Base-by-base conservation (phyloP, 345 rosid species). In the Linum tenue region DNA sequence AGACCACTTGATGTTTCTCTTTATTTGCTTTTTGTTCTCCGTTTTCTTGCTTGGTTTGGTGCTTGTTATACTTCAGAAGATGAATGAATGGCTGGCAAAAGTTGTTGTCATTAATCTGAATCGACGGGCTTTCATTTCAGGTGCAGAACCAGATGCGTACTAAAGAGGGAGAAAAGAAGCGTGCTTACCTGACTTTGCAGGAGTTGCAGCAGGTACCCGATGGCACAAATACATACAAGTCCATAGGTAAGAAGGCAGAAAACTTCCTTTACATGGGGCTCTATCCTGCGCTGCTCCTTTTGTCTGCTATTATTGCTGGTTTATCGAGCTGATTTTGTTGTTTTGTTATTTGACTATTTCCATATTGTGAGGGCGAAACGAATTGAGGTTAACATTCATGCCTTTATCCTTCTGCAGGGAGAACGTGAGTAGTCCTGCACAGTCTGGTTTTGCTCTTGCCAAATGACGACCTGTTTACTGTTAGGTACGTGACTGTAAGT, bases 81-180 rank as follows among this genome's bases (percentile, higher is more conserved):
- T 44, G 51, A 44, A 44, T 44, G 51, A 5, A 14, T 14, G 51
- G 12, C 31, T 22, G 51, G 12, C 7, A 7, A 14, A 2, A 7
- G 12, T 44, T 44, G 7, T 44, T 44, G 12, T 8, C 51, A 44
- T 44, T 5, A 44, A 14, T 5, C 2, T 2, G 7, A 7, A 8
- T 14, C 12, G 11, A 44, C 12, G 10, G 7, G 51, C 3, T 1
- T 44, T 44, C 51, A 3, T 72, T 81, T 62, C 80, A 88, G 97
- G 90, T 94, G 70, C 97, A 85, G 76, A 88, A 78, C 77, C 97
- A 90, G 85, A 77, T 85, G 75, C 81, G 95, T 10, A 83, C 76
- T 71, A 94, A 94, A 79, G 99, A 90, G 68, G 88, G 90, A 62
- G 97, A 90, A 66, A 94, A 78, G 78, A 90, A 94, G 73, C 95